Percentiles rank a stretch among this genome's conserved stretches.
These are phyloP conservation scores for Pseudonitzschia pungens DNA, from an alignment of 108 stramenopile species.

Conservation along the genomic window DNA sequence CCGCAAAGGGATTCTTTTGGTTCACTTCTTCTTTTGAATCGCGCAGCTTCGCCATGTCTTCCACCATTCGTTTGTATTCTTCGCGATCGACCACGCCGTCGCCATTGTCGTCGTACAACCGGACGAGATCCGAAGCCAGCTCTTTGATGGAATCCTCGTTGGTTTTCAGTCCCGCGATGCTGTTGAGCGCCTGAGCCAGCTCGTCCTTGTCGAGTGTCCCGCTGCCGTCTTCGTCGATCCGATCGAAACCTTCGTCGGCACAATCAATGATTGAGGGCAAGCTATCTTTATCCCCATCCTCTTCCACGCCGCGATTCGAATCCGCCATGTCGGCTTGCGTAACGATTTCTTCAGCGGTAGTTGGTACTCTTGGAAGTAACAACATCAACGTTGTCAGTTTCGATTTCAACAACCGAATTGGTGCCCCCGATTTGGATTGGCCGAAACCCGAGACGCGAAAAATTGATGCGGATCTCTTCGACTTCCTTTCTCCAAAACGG, in stretches of 20 bases:
- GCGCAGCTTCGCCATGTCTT: constrained; percentile 80
- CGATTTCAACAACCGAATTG: constrained; percentile 16
- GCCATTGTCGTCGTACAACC: constrained; percentile 78
- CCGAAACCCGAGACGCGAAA: constrained; percentile 73
- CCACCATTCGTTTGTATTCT: constrained; percentile 82
- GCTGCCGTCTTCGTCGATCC: constrained; percentile 76
- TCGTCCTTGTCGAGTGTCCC: constrained; percentile 78
- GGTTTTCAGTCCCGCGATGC: constrained; percentile 49
- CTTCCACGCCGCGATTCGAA: neutral
- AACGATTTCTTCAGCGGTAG: neutral
- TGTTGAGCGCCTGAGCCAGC: constrained; percentile 66
- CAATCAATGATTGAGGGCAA: constrained; percentile 29
- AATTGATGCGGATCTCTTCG: constrained; percentile 71
- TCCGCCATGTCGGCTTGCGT: too few relatives aligned
- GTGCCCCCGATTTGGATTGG: constrained; percentile 72
- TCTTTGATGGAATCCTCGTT: constrained; percentile 43
- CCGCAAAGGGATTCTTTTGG: constrained; percentile 2
- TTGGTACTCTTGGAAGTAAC: constrained; percentile 1
- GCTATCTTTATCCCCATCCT: too few relatives aligned
- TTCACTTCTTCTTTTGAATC: constrained; percentile 17
- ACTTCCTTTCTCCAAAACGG: constrained; percentile 76
- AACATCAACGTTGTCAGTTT: neutral
- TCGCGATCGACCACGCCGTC: constrained; percentile 83
- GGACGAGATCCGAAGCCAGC: constrained; percentile 66
- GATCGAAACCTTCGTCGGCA: constrained; percentile 80